Conservation (phyloP, 2,329 filamentous ascomycete genomes). For the Trichoderma endophyticum region DNA sequence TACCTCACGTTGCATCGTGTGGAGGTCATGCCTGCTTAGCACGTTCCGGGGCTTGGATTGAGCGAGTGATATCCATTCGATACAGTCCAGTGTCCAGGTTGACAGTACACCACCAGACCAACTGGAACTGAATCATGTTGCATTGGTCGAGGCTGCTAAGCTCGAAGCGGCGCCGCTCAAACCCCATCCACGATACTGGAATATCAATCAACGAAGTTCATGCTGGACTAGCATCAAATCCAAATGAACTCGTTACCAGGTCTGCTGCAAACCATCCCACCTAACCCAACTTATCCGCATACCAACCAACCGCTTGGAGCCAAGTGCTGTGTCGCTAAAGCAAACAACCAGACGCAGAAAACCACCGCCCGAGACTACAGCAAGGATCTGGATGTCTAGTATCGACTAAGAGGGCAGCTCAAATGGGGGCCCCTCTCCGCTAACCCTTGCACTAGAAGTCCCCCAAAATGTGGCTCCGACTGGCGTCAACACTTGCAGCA, state of each 20-base stretch:
- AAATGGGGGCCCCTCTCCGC: background rate
- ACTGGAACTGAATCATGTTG: background rate
- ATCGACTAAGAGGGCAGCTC: background rate
- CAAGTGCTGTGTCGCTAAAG: background rate
- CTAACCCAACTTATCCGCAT: background rate
- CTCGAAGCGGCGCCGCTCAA: background rate
- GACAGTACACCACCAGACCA: background rate
- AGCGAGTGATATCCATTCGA: background rate
- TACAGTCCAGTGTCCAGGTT: background rate
- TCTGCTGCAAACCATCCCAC: background rate
- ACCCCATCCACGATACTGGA: background rate
- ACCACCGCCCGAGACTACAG: background rate
- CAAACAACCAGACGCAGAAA: background rate
- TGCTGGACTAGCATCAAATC: background rate
- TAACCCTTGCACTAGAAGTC: background rate
- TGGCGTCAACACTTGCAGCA: background rate
- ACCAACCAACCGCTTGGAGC: constrained; percentile 1
- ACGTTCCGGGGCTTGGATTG: background rate
- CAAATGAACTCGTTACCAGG: background rate
- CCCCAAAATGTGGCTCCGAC: background rate
- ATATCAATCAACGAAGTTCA: background rate
- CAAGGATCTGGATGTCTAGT: background rate
- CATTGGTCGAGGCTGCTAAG: background rate
- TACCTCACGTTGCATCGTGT: background rate
- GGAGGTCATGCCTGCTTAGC: background rate